These are phyloP conservation scores for Boletus subparvulus DNA, from an alignment of 768 basidiomycete species.

Conservation along the genomic window DNA sequence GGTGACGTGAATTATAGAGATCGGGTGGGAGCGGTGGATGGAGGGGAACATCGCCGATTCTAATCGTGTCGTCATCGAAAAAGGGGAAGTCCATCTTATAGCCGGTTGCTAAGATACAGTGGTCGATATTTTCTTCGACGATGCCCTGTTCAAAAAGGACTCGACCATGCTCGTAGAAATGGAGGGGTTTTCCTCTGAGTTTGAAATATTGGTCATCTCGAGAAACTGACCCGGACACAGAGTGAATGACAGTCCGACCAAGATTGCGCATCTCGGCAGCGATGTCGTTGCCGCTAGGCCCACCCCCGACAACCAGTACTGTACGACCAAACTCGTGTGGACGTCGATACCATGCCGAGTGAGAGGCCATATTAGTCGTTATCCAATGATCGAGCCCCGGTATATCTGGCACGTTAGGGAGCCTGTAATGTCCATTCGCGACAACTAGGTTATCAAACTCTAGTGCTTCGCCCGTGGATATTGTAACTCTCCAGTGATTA, in stretches of 20 bases:
- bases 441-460: slow-evolving; percentile 67
- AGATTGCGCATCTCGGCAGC: slow-evolving; percentile 51
- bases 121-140: slow-evolving; percentile 52
- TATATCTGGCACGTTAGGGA: slow-evolving; percentile 59
- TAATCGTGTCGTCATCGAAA: slow-evolving; percentile 39
- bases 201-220: slow-evolving; percentile 38
- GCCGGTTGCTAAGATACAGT: slow-evolving; percentile 75
- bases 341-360: slow-evolving; percentile 68
- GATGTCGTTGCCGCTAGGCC: slow-evolving; percentile 73
- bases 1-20: slow-evolving; percentile 62
- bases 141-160: slow-evolving; percentile 63
- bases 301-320: slow-evolving; percentile 49
- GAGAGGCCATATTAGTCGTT: slow-evolving; percentile 47
- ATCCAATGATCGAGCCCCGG: slow-evolving; percentile 66
- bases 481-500: slow-evolving; percentile 49
- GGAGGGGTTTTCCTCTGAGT: slow-evolving; percentile 42
- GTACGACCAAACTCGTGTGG: slow-evolving; percentile 40
- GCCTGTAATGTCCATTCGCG: slow-evolving; percentile 72
- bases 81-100: slow-evolving; percentile 69
- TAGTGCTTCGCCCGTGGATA: slow-evolving; percentile 37
- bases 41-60: slow-evolving; percentile 41
- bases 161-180: slow-evolving; percentile 42
- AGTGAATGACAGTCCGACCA: slow-evolving; percentile 53
- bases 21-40: slow-evolving; percentile 48
- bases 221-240: slow-evolving; percentile 39